Conservation (phyloP, 768 basidiomycete genomes). For the Hemileccinum rubropunctum region DNA sequence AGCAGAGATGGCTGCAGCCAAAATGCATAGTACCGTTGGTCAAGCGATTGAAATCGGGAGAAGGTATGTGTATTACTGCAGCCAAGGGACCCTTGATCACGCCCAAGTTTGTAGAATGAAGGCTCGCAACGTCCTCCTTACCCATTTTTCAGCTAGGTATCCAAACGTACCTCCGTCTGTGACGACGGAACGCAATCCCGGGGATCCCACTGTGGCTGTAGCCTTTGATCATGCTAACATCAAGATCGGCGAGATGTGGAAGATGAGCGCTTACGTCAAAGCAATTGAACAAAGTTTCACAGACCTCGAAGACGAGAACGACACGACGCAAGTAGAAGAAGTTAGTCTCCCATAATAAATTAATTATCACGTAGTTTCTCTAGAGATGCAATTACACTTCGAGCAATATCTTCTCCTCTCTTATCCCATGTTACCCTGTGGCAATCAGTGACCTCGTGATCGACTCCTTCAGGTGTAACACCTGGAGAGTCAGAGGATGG, state of each 20-base stretch:
- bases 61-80: slow-evolving; percentile 42
- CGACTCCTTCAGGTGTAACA: slow-evolving; percentile 5
- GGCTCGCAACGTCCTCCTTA: slow-evolving; percentile 82
- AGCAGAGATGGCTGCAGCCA: slow-evolving; percentile 62
- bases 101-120: slow-evolving; percentile 59
- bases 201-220: slow-evolving; percentile 56
- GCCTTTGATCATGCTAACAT: slow-evolving; percentile 82
- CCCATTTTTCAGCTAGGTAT: slow-evolving; percentile 94
- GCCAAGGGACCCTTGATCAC: neutral
- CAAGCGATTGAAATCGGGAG: slow-evolving; percentile 81
- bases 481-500: slow-evolving; percentile 19
- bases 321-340: slow-evolving; percentile 10
- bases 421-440: slow-evolving; percentile 20
- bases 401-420: slow-evolving; percentile 43
- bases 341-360: slow-evolving; percentile 20
- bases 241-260: slow-evolving; percentile 80
- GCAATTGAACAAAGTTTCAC: slow-evolving; percentile 63
- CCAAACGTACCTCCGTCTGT: slow-evolving; percentile 71
- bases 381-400: slow-evolving; percentile 53
- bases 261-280: slow-evolving; percentile 70
- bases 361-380: slow-evolving; percentile 25
- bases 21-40: slow-evolving; percentile 87
- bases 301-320: slow-evolving; percentile 50
- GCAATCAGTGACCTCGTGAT: neutral
- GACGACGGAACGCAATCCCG: slow-evolving; percentile 14